Conservation (phyloP, 139 green algal species). For the Trebouxia sp. region DNA sequence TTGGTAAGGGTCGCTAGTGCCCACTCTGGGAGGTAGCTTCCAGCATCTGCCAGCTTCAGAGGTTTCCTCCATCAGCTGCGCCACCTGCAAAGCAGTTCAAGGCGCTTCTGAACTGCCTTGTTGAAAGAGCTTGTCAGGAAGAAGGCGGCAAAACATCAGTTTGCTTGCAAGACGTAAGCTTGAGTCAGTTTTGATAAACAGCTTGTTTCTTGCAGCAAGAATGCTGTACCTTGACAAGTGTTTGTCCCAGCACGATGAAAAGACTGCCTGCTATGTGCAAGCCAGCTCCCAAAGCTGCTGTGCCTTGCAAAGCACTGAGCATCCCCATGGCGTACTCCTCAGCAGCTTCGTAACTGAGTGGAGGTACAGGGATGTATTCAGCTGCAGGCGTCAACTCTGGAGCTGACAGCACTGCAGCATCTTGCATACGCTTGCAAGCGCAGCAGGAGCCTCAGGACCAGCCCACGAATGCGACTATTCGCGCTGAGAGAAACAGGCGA, state of each 20-base stretch:
- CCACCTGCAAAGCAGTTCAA: slow-evolving; percentile 35
- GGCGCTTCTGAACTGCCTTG: neutral
- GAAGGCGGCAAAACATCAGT: no score
- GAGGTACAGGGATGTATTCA: slow-evolving; percentile 9
- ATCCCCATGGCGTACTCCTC: slow-evolving; percentile 23
- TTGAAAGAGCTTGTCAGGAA: no score
- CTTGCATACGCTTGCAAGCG: slow-evolving; percentile 24
- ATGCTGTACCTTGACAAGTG: slow-evolving; percentile 29
- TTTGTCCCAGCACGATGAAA: slow-evolving; percentile 54
- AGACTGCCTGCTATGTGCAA: slow-evolving; percentile 51
- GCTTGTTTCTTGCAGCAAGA: no score
- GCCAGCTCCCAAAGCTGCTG: slow-evolving; percentile 40
- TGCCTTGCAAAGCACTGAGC: slow-evolving; percentile 29
- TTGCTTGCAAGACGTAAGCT: neutral
- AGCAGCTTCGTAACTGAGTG: slow-evolving; percentile 8
- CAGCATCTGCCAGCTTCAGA: slow-evolving; percentile 38
- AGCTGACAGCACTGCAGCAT: slow-evolving; percentile 12
- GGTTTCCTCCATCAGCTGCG: slow-evolving; percentile 49
- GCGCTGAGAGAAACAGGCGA: no score
- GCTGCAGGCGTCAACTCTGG: slow-evolving; percentile 14
- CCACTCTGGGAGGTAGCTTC: slow-evolving; percentile 43
- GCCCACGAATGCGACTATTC: no score
- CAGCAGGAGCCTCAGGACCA: no score
- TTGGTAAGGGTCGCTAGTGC: neutral
- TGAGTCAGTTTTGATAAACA: no score